A percentile compares a stretch with the other conserved stretches of the same genome.
Conservation (phyloP, 2,329 filamentous ascomycete genomes). For the Penicillium oxalicum region DNA sequence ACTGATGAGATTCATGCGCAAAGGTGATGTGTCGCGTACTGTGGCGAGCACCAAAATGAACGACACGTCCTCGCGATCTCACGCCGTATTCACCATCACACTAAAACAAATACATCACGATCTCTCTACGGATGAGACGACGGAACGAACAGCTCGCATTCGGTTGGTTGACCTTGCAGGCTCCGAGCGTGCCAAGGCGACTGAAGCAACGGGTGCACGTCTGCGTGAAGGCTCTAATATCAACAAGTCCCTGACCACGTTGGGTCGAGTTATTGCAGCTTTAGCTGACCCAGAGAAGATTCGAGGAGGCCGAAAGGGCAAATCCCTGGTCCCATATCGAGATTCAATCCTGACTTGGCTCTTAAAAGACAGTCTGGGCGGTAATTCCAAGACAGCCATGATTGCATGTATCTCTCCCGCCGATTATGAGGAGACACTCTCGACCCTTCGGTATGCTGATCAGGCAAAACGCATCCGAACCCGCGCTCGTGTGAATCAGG, state of each 20-base stretch:
- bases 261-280: conserved; percentile 91
- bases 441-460: conserved; percentile 91
- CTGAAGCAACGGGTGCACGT: conserved; percentile 85
- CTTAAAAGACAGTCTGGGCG: conserved; percentile 89
- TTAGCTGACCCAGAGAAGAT: conserved; percentile 68
- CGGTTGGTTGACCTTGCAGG: conserved; percentile 91
- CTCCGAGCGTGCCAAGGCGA: conserved; percentile 89
- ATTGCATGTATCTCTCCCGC: conserved; percentile 93
- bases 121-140: conserved; percentile 94
- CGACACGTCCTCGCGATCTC: conserved; percentile 91
- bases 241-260: conserved; percentile 95
- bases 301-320: conserved; percentile 53
- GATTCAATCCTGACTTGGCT: conserved; percentile 83
- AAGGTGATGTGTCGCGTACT: conserved; percentile 81
- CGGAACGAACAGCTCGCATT: conserved; percentile 88
- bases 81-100: conserved; percentile 97
- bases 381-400: conserved; percentile 98
- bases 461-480: conserved; percentile 97
- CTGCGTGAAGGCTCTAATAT: conserved; percentile 95
- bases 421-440: conserved; percentile 95
- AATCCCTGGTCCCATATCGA: conserved; percentile 80
- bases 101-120: conserved; percentile 98
- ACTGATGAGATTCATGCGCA: conserved; percentile 83
- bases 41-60: conserved; percentile 98
- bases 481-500: conserved; percentile 89